These are phyloP conservation scores for Hsuehochloa calcarea DNA, from an alignment of 176 grass and related monocot species.

Conservation along the genomic window DNA sequence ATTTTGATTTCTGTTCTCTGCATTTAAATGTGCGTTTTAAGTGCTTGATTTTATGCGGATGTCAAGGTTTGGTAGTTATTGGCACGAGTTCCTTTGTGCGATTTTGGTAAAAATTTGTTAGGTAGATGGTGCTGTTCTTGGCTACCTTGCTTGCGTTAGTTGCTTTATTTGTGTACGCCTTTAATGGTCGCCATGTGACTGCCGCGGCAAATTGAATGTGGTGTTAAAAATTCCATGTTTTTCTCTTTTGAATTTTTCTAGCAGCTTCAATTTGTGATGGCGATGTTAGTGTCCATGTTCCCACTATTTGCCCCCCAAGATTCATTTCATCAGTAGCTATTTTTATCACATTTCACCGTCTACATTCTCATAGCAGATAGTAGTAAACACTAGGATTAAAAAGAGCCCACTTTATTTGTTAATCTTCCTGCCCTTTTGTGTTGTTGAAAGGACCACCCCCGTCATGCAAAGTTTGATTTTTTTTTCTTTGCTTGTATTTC, in stretches of 20 bases:
- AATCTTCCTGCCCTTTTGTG: not conserved
- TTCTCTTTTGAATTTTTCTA: not conserved
- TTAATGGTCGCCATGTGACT: conserved; percentile 37
- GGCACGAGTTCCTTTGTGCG: not conserved
- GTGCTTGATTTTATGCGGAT: conserved; percentile 36
- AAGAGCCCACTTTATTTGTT: not conserved
- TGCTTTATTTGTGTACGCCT: not conserved
- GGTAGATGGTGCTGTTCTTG: conserved; percentile 35
- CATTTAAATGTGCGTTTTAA: conserved; percentile 4
- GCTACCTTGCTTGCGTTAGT: not conserved
- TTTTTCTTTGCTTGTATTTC: not conserved
- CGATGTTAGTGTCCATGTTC: conserved; percentile 21
- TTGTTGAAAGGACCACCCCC: not conserved
- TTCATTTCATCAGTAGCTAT: conserved; percentile 8
- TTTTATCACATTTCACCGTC: conserved; percentile 5
- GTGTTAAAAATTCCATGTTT: conserved; percentile 26
- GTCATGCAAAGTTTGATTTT: not conserved
- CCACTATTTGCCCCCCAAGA: not conserved
- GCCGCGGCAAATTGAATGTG: conserved; percentile 37
- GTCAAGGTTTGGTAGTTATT: conserved; percentile 17
- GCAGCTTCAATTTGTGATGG: conserved; percentile 26
- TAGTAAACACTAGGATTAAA: not conserved
- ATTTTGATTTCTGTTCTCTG: not conserved
- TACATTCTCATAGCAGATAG: not conserved
- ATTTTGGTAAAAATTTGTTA: conserved; percentile 24